Evolutionary conservation across 2,329 filamentous ascomycete genomes (phyloP).

Genomic region (Lasiodiplodia sp.): DNA sequence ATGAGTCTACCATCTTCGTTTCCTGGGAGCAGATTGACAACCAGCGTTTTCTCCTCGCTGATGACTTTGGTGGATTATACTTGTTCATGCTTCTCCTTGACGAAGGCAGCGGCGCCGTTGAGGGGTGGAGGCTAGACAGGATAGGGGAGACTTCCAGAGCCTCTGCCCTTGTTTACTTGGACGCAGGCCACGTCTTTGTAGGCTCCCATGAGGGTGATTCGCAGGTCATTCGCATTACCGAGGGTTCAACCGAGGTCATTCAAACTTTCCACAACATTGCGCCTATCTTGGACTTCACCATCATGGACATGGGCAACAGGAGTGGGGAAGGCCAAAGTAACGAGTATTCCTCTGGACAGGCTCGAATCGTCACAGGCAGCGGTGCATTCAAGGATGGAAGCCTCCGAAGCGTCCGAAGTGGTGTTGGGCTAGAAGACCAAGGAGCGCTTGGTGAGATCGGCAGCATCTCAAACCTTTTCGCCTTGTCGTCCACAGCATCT

Average conservation of each 20-base stretch:
- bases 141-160: conserved; percentile 78
- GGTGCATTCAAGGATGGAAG: conserved; percentile 90
- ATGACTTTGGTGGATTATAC: conserved; percentile 88
- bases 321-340: conserved; percentile 81
- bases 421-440: conserved; percentile 88
- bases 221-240: conserved; percentile 74
- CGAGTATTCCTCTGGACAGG: conserved; percentile 94
- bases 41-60: conserved; percentile 83
- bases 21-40: conserved; percentile 87
- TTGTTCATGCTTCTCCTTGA: conserved; percentile 79
- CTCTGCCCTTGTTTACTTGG: conserved; percentile 79
- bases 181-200: conserved; percentile 77
- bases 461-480: conserved; percentile 76
- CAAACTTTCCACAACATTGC: conserved; percentile 86
- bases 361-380: conserved; percentile 89
- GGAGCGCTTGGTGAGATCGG: conserved; percentile 82
- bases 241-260: conserved; percentile 69
- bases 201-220: conserved; percentile 94
- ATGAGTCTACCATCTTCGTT: conserved; percentile 85
- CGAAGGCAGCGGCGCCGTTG: conserved; percentile 67
- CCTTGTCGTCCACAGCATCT: conserved; percentile 63
- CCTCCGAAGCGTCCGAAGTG: conserved; percentile 87
- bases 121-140: conserved; percentile 72
- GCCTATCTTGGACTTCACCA: conserved; percentile 89
- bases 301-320: conserved; percentile 94